These are phyloP conservation scores for Cyclotella kingstonii DNA, from an alignment of 108 stramenopile species.

Conservation along the genomic window DNA sequence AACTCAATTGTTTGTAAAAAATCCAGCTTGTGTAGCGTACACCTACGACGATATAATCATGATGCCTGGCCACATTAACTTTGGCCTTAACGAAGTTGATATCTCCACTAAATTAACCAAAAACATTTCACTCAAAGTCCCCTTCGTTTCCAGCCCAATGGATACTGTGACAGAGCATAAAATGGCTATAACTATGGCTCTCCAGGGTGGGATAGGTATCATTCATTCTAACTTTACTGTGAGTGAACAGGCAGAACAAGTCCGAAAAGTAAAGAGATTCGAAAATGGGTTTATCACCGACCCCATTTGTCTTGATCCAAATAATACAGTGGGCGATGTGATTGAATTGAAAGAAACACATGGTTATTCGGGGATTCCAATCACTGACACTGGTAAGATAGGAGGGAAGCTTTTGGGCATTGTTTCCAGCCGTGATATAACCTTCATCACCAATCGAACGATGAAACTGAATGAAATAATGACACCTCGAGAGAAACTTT, in stretches of 20 bases:
- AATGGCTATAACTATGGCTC: conserved; percentile 99
- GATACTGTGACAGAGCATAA: conserved; percentile 97
- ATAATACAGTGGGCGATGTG: conserved; percentile 90
- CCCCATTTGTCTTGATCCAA: conserved; percentile 92
- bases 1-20: conserved; percentile 75
- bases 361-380: conserved; percentile 97
- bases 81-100: conserved; percentile 90
- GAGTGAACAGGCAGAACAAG: conserved; percentile 92
- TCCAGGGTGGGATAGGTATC: conserved; percentile 99
- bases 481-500: conserved; percentile 82
- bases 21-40: conserved; percentile 86
- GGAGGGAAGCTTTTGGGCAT: conserved; percentile 96
- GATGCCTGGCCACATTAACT: conserved; percentile 97
- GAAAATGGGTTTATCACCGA: conserved; percentile 99
- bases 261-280: conserved; percentile 94
- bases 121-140: conserved; percentile 89
- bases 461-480: conserved; percentile 89
- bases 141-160: conserved; percentile 99
- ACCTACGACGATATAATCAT: conserved; percentile 99
- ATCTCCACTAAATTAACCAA: conserved; percentile 89
- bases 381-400: conserved; percentile 97
- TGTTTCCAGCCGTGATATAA: conserved; percentile 96
- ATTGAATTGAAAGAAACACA: conserved; percentile 70
- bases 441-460: conserved; percentile 88
- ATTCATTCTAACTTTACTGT: conserved; percentile 98